Evolutionary conservation across 2,329 filamentous ascomycete genomes (phyloP).

Genomic region (Sarocladium oryzae): DNA sequence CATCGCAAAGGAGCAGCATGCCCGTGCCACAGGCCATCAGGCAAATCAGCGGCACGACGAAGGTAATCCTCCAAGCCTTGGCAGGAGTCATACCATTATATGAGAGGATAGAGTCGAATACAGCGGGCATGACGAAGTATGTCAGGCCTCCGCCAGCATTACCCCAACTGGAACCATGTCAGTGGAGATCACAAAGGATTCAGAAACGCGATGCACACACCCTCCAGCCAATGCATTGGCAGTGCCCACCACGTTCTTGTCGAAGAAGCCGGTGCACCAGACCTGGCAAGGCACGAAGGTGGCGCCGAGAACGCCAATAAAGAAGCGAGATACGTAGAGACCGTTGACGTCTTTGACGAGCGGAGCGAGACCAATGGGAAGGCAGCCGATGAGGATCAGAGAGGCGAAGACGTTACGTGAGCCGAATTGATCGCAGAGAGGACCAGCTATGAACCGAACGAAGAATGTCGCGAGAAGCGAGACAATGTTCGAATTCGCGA

Average conservation of each 20-base stretch:
- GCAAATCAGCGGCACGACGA: constrained; percentile 75
- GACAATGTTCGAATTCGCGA: constrained; percentile 87
- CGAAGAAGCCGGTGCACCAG: constrained; percentile 88
- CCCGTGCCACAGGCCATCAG: constrained; percentile 59
- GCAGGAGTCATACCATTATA: constrained; percentile 54
- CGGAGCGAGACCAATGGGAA: constrained; percentile 78
- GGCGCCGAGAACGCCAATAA: constrained; percentile 72
- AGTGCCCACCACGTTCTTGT: constrained; percentile 85
- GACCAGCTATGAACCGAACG: constrained; percentile 71
- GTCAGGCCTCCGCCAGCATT: constrained; percentile 87
- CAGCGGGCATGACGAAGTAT: constrained; percentile 88
- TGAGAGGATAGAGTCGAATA: constrained; percentile 69
- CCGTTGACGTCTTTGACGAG: constrained; percentile 58
- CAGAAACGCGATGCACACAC: constrained; percentile 50
- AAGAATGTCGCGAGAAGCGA: constrained; percentile 65
- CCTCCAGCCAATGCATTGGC: constrained; percentile 82
- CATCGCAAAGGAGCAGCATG: constrained; percentile 68
- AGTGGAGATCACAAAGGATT: background rate
- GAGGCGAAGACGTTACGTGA: constrained; percentile 73
- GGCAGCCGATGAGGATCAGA: constrained; percentile 68
- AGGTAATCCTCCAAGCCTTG: constrained; percentile 77
- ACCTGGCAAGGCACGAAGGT: constrained; percentile 84
- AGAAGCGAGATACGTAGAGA: constrained; percentile 70
- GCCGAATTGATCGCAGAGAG: constrained; percentile 79
- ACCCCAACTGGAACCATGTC: constrained; percentile 35